Evolutionary conservation across 306 rosid species (phyloP).

Genomic region (Dicorynia guianensis): DNA sequence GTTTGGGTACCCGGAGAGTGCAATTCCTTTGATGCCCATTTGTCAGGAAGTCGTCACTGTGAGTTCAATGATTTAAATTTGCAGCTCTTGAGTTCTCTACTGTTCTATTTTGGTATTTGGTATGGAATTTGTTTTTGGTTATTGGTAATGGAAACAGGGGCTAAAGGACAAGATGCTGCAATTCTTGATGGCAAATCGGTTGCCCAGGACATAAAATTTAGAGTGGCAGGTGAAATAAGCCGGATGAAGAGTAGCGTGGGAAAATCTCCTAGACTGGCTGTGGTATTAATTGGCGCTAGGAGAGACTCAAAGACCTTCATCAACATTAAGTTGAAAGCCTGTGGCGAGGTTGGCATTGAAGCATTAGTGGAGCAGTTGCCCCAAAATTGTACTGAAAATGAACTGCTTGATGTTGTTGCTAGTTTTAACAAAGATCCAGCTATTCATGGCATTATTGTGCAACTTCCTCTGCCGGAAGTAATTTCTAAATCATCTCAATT

Average conservation of each 20-base stretch:
- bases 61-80: conserved; percentile 32
- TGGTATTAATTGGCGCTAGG: conserved; percentile 63
- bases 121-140: conserved; percentile 10
- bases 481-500: conserved; percentile 10
- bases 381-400: conserved; percentile 51
- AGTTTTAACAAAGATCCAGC: conserved; percentile 51
- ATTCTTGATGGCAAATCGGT: conserved; percentile 55
- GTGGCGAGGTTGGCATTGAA: conserved; percentile 62
- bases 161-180: conserved; percentile 40
- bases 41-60: conserved; percentile 20
- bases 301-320: conserved; percentile 59
- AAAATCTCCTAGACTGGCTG: conserved; percentile 54
- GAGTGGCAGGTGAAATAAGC: conserved; percentile 52
- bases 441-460: conserved; percentile 64
- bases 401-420: conserved; percentile 53
- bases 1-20: conserved; percentile 38
- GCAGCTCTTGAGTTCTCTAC: background rate
- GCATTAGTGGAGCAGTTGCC: conserved; percentile 51
- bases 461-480: conserved; percentile 71
- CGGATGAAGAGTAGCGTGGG: conserved; percentile 52
- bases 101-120: background rate
- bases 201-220: conserved; percentile 43
- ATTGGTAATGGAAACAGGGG: conserved; percentile 33
- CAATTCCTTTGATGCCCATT: conserved; percentile 36
- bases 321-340: conserved; percentile 57